A percentile compares a stretch with the other conserved stretches of the same genome.
phyloP scores from a whole-genome alignment of 345 rosid species.

The Ailanthus altissimus region DNA sequence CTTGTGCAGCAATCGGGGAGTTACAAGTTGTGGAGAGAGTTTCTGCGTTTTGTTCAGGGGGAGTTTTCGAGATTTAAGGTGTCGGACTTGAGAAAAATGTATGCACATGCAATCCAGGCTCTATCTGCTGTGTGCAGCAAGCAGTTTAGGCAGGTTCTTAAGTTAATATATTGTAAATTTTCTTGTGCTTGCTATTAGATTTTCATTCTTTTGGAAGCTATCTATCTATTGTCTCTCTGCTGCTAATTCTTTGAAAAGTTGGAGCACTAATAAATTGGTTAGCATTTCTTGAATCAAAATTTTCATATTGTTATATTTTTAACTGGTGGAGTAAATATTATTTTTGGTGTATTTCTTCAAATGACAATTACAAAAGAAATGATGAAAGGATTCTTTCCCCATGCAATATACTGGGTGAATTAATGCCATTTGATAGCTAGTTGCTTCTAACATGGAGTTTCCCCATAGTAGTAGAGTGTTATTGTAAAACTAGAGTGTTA shows the following conservation, averaged over 20 bases:
- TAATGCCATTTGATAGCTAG: not conserved
- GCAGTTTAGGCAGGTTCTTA: slow-evolving; percentile 98
- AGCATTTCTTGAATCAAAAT: not conserved
- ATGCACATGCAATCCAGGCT: slow-evolving; percentile 88
- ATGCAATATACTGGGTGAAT: not conserved
- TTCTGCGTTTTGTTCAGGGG: slow-evolving; percentile 71
- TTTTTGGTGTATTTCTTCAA: not conserved
- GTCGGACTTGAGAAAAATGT: slow-evolving; percentile 83
- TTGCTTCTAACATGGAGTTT: not conserved
- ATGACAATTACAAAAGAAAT: not conserved
- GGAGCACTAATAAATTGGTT: slow-evolving; percentile 2
- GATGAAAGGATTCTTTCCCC: not conserved
- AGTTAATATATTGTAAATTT: slow-evolving; percentile 30
- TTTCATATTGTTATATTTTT: not conserved
- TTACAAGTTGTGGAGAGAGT: slow-evolving; percentile 84
- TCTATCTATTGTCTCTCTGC: not conserved
- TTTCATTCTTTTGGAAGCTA: not conserved
- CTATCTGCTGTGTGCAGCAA: slow-evolving; percentile 70
- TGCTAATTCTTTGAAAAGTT: not conserved
- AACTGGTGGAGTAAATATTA: not conserved
- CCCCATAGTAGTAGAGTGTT: not conserved
- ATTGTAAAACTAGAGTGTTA: not conserved
- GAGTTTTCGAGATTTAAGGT: slow-evolving; percentile 95
- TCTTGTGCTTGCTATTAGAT: not conserved
- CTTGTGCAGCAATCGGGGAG: slow-evolving; percentile 73